These are phyloP conservation scores for Candida patagonica DNA, from an alignment of 805 yeast species.

Conservation along the genomic window DNA sequence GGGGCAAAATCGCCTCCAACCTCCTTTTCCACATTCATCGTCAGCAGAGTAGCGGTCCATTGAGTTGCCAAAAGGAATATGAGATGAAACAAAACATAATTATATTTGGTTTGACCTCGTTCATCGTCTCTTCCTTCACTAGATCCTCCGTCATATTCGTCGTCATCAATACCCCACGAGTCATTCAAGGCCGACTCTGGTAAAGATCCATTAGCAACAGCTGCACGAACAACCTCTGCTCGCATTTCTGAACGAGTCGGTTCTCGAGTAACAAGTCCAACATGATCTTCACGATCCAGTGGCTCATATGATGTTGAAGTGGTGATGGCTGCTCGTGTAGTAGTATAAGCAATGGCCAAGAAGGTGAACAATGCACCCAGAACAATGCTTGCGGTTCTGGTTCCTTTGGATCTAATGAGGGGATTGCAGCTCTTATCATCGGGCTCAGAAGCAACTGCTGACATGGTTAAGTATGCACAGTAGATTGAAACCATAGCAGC, in stretches of 20 bases:
- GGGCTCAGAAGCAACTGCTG: constrained; percentile 94
- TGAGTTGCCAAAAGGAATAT: constrained; percentile 94
- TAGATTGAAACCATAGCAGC: constrained; percentile 91
- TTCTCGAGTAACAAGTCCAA: constrained; percentile 33
- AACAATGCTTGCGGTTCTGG: constrained; percentile 79
- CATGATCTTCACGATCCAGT: constrained; percentile 30
- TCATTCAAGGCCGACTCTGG: constrained; percentile 88
- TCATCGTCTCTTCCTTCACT: constrained; percentile 45
- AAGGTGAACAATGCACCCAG: constrained; percentile 91
- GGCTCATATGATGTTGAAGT: constrained; percentile 47
- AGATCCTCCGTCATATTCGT: constrained; percentile 31
- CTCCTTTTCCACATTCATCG: constrained; percentile 82
- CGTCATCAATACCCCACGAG: constrained; percentile 45
- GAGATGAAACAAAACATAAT: constrained; percentile 79
- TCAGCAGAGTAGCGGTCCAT: constrained; percentile 87
- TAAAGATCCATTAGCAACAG: constrained; percentile 91
- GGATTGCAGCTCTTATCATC: constrained; percentile 93
- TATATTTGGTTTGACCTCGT: constrained; percentile 58
- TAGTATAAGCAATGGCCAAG: constrained; percentile 91
- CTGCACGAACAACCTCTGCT: constrained; percentile 79
- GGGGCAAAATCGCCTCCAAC: constrained; percentile 86
- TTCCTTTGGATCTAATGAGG: constrained; percentile 75
- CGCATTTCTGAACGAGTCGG: constrained; percentile 69
- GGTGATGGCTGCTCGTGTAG: constrained; percentile 90
- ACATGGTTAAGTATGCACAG: constrained; percentile 81